Evolutionary conservation across 208 protist species (phyloP).

Genomic region (Herpetomonas tarakana): DNA sequence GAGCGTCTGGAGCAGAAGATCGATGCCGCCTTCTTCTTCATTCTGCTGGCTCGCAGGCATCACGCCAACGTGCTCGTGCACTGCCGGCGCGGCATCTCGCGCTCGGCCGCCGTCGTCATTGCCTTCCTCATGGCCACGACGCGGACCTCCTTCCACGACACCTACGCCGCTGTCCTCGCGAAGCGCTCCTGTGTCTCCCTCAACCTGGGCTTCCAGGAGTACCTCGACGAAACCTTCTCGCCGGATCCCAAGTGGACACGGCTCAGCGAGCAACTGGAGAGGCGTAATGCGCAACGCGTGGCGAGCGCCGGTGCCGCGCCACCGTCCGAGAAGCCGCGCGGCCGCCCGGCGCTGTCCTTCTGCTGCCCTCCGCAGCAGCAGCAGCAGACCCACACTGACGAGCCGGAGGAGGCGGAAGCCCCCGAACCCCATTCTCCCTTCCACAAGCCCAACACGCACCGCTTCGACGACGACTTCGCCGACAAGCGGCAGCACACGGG

Average conservation of each 20-base stretch:
- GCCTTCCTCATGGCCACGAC: constrained; percentile 81
- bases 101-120: constrained; percentile 71
- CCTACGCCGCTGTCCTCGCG: constrained; percentile 38
- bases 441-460: neutral
- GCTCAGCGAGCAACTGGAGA: neutral
- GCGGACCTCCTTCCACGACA: constrained; percentile 43
- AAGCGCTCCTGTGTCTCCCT: constrained; percentile 67
- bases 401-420: neutral
- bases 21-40: constrained; percentile 64
- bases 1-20: constrained; percentile 53
- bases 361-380: neutral
- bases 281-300: neutral
- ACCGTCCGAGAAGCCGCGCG: neutral
- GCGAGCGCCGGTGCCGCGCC: too few relatives aligned
- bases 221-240: constrained; percentile 17
- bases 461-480: neutral
- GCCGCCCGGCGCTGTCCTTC: neutral
- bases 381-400: neutral
- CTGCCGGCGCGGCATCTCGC: constrained; percentile 78
- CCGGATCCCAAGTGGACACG: neutral
- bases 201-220: constrained; percentile 78
- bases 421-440: neutral
- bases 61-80: constrained; percentile 68
- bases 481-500: too few relatives aligned
- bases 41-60: constrained; percentile 42